Percentiles rank a stretch among this genome's conserved stretches.
Evolutionary conservation across 192 early-diverging fungal species (phyloP).

Genomic region (Spizellomyces punctatus): DNA sequence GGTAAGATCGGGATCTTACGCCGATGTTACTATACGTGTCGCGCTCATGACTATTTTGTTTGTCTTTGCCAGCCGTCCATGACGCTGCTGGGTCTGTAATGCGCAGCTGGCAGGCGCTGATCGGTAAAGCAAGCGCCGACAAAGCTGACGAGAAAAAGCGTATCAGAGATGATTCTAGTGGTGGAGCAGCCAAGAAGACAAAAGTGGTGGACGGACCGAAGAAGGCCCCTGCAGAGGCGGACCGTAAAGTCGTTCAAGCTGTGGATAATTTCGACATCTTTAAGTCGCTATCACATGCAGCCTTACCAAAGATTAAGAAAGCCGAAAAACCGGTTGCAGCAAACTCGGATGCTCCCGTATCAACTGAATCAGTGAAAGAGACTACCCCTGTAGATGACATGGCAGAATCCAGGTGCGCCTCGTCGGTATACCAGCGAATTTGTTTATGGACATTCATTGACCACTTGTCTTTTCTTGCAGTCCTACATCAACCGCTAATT

Average conservation of each 20-base stretch:
- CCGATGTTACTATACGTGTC: too few species aligned
- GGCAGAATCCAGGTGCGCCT: too few species aligned
- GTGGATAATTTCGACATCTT: slow-evolving; percentile 23
- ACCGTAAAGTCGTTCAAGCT: not conserved
- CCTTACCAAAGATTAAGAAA: slow-evolving; percentile 32
- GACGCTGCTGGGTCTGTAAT: slow-evolving; percentile 18
- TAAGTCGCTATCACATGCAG: slow-evolving; percentile 18
- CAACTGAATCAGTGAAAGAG: not conserved
- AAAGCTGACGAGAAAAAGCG: slow-evolving; percentile 21
- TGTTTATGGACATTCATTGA: too few species aligned
- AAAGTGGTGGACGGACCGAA: not conserved
- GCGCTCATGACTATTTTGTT: too few species aligned
- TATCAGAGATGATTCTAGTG: slow-evolving; percentile 5
- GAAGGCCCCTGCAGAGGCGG: not conserved
- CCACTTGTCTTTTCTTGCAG: too few species aligned
- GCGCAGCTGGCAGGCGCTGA: slow-evolving; percentile 20
- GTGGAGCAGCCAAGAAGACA: not conserved
- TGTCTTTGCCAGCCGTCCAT: not conserved
- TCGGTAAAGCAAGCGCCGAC: not conserved
- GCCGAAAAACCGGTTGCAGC: slow-evolving; percentile 11
- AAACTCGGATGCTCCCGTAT: not conserved
- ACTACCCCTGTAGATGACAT: too few species aligned
- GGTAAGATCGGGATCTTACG: too few species aligned
- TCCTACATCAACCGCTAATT: not conserved
- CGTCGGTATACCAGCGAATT: too few species aligned